phyloP scores from a whole-genome alignment of 257 asterid genomes.

The Salvia hispanica region DNA sequence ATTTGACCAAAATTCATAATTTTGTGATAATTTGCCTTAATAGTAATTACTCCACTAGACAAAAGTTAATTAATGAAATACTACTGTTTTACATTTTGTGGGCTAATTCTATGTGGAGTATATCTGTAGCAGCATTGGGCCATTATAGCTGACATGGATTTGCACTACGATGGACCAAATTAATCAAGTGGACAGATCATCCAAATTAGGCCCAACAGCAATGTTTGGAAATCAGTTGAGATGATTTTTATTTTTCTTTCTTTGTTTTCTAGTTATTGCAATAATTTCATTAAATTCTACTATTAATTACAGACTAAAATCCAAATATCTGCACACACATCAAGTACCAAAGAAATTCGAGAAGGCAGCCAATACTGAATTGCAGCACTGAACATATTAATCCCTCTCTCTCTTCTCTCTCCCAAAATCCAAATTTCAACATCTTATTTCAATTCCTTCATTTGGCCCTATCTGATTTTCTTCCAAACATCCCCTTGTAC shows the following conservation, averaged over 20 bases:
- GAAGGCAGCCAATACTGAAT: constrained; percentile 32
- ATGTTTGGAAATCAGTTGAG: neutral
- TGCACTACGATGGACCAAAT: neutral
- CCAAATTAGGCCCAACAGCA: constrained; percentile 1
- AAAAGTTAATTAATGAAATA: too few species aligned
- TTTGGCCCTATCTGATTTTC: constrained; percentile 40
- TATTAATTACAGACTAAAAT: neutral
- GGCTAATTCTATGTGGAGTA: neutral
- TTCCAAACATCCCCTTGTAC: constrained; percentile 53
- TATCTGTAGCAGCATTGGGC: neutral
- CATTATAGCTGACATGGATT: neutral
- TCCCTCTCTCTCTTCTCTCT: neutral
- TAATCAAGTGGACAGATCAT: neutral
- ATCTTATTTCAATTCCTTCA: constrained; percentile 21
- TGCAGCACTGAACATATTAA: constrained; percentile 12
- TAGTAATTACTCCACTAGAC: too few species aligned
- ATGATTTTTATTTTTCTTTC: neutral
- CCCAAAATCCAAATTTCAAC: constrained; percentile 29
- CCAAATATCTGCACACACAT: constrained; percentile 30
- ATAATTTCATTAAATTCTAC: neutral
- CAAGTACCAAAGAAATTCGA: constrained; percentile 33
- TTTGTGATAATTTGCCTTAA: too few species aligned
- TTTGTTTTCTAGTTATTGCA: neutral
- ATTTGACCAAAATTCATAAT: too few species aligned
- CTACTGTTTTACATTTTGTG: too few species aligned